Base-by-base conservation (phyloP, 2,329 filamentous ascomycete species). In the Zasmidium cellare region DNA sequence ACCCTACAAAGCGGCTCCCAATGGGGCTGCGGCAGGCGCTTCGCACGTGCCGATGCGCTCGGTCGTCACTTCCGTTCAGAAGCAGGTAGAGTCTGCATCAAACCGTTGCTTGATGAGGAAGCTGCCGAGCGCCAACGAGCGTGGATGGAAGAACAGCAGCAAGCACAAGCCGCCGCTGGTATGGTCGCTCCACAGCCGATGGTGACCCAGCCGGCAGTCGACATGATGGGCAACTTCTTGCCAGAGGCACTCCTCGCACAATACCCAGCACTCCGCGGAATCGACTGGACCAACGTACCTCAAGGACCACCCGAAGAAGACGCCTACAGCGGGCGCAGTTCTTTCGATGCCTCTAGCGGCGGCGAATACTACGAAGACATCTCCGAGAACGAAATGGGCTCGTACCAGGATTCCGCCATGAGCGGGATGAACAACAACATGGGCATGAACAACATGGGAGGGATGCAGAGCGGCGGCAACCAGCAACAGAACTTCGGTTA, bases 101-200 rank as follows among this genome's bases (percentile, higher is more conserved):
- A 96, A 67, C 92, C 94, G n/a, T 79, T 99, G 12, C 82, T 99
- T 1, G 94, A 99, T 64, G 94, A 99, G 76, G 94, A 99, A 78
- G 89, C 92, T 55, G 78, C 87, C 35, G 92, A 96, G 69, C 82
- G 91, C 31, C 90, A 96, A 69, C 86, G 89, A 48, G 79, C 83
- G 24, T 89, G 87, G 81, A 83, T 87, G 73, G 88, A 75, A 69
- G 71, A 74, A 54, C 75, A 78, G 60, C 81, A 83, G 35, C 84
- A 87, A 65, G 72, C 86, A 71, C 82, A 83, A 64, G 59, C 67
- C 12, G 78, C 81, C 0, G 66, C 65, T 5, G 71, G 71, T 6
- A 61, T 73, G 55, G 73, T 65, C 59, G 69, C 69, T 25, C 74
- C 65, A 53, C 67, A 59, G 14, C 66, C 67, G 51, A 66, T 67